A percentile compares a stretch with the other conserved stretches of the same genome.
Conservation (phyloP, 805 yeast genomes). For the Kuraishia hungarica region DNA sequence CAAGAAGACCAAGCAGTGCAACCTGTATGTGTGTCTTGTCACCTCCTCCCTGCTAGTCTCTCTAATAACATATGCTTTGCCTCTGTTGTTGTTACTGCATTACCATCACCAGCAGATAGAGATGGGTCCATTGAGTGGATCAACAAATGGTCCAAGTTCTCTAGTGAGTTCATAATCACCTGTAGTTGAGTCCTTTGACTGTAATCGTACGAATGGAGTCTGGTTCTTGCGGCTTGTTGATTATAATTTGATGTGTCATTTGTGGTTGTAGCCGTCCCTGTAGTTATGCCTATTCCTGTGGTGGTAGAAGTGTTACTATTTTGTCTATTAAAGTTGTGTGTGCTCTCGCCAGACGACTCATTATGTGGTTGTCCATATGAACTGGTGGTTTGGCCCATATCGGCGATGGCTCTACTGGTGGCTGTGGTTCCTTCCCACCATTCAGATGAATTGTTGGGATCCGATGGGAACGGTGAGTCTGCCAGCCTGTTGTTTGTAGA, state of each 20-base stretch:
- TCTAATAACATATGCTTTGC: conserved; percentile 9
- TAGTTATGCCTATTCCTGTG: too few species aligned
- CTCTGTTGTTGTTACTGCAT: conserved; percentile 19
- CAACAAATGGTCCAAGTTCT: conserved; percentile 20
- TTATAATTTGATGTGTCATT: not conserved
- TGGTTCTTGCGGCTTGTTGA: not conserved
- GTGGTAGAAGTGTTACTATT: too few species aligned
- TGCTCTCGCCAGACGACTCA: not conserved
- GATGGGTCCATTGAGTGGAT: conserved; percentile 17
- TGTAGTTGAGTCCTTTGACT: conserved; percentile 4
- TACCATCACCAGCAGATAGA: conserved; percentile 9
- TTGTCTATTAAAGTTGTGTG: not conserved
- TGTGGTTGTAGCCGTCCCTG: not conserved
- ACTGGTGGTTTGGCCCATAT: not conserved
- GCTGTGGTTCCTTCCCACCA: not conserved
- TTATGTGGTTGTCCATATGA: not conserved
- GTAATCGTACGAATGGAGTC: not conserved
- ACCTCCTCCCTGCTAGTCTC: not conserved
- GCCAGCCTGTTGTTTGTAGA: not conserved
- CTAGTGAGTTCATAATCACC: conserved; percentile 19
- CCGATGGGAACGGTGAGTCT: not conserved
- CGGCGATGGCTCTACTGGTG: not conserved
- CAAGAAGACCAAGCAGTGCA: not conserved
- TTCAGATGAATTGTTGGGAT: not conserved
- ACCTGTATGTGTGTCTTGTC: not conserved